These are phyloP conservation scores for Pilaira anomala DNA, from an alignment of 192 early-diverging fungal species.

Conservation along the genomic window DNA sequence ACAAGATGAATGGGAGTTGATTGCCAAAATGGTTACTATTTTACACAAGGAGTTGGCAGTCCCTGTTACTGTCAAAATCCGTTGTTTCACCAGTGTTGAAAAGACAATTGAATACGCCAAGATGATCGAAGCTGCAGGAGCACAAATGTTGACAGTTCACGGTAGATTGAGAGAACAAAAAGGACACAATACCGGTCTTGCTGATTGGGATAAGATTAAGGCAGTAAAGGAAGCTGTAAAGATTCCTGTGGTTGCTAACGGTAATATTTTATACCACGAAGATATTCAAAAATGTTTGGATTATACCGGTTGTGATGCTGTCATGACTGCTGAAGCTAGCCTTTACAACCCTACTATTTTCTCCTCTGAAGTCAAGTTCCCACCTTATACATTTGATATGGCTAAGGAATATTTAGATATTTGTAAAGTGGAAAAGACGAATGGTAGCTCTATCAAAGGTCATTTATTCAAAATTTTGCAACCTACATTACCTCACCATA, in stretches of 20 bases:
- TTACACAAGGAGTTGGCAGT: conserved; percentile 79
- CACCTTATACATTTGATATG: conserved; percentile 71
- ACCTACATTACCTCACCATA: conserved; percentile 68
- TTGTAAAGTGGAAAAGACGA: conserved; percentile 57
- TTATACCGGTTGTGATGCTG: conserved; percentile 85
- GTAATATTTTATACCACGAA: conserved; percentile 93
- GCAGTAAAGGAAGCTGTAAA: conserved; percentile 75
- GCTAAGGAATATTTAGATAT: conserved; percentile 91
- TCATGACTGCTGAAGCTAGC: conserved; percentile 90
- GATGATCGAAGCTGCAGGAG: conserved; percentile 92
- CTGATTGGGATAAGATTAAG: conserved; percentile 93
- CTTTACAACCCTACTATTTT: conserved; percentile 92
- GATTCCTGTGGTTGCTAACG: conserved; percentile 96
- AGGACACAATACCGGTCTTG: conserved; percentile 93
- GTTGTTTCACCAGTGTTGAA: conserved; percentile 84
- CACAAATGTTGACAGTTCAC: conserved; percentile 90
- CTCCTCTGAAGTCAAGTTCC: conserved; percentile 42
- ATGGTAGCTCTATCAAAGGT: conserved; percentile 66
- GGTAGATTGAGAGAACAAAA: conserved; percentile 95
- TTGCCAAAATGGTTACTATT: conserved; percentile 60
- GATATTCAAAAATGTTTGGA: conserved; percentile 83
- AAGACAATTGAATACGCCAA: conserved; percentile 93
- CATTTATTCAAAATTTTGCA: conserved; percentile 95
- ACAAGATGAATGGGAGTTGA: conserved; percentile 92
- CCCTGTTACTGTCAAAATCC: conserved; percentile 96